Conservation (phyloP, 306 rosid genomes). For the Prunus salicina region DNA sequence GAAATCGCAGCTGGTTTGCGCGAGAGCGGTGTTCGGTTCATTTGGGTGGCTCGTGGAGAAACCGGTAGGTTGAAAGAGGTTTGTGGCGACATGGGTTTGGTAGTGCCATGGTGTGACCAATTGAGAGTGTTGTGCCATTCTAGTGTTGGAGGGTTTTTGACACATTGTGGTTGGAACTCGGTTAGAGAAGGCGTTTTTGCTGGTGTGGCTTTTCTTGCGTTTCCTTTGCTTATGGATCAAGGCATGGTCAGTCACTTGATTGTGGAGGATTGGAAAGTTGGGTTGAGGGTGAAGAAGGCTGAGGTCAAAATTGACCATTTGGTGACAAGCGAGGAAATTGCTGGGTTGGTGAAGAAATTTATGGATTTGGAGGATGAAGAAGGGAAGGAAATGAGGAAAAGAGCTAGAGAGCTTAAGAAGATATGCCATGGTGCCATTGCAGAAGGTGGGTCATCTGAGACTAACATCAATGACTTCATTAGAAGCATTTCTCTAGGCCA, state of each 20-base stretch:
- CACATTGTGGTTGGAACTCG: constrained; percentile 68
- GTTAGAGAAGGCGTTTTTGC: constrained; percentile 43
- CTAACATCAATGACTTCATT: constrained; percentile 30
- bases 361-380: constrained; percentile 36
- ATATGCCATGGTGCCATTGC: constrained; percentile 28
- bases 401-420: constrained; percentile 30
- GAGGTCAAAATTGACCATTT: constrained; percentile 21
- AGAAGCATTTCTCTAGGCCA: constrained; percentile 8
- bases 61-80: constrained; percentile 17
- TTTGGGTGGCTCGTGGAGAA: constrained; percentile 47
- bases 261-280: constrained; percentile 56
- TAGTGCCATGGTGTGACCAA: constrained; percentile 62
- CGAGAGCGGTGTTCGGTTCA: constrained; percentile 31
- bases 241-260: constrained; percentile 28
- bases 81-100: constrained; percentile 37
- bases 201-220: constrained; percentile 56
- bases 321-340: constrained; percentile 39
- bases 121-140: constrained; percentile 48
- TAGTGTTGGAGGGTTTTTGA: constrained; percentile 56
- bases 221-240: constrained; percentile 52
- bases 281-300: constrained; percentile 44
- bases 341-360: constrained; percentile 30
- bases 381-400: constrained; percentile 37
- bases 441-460: constrained; percentile 39
- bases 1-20: constrained; percentile 41